Conservation (phyloP, 139 green algal genomes). For the Chlorella vulgaris region DNA sequence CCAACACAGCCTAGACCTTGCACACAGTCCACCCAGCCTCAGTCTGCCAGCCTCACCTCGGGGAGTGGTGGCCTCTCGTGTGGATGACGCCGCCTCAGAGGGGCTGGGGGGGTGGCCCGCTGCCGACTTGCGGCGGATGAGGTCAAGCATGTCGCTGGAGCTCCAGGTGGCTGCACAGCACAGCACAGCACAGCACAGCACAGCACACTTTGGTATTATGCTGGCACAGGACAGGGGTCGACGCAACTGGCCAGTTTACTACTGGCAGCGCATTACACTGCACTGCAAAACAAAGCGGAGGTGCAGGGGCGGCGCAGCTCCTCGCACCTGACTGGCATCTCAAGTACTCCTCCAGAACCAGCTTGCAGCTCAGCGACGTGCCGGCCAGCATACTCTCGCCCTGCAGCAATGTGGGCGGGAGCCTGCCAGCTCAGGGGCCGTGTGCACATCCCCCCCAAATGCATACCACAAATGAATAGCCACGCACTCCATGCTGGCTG, state of each 20-base stretch:
- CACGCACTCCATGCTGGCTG: no score
- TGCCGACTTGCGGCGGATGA: conserved; percentile 27
- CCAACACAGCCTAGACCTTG: no score
- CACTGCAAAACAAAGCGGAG: no score
- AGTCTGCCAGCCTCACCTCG: not conserved
- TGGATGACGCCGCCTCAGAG: not conserved
- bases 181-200: not conserved
- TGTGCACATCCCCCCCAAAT: no score
- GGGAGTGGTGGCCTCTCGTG: not conserved
- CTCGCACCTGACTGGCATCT: conserved; percentile 27
- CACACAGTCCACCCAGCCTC: no score
- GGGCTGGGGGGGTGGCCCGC: not conserved
- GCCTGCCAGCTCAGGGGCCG: not conserved
- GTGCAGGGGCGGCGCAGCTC: not conserved
- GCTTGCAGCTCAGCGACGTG: conserved; percentile 40
- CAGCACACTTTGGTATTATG: not conserved
- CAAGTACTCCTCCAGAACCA: conserved; percentile 62
- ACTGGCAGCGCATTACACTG: no score
- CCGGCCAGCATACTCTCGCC: conserved; percentile 56
- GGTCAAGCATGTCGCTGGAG: conserved; percentile 37
- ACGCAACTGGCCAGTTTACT: no score
- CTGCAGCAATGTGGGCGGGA: not conserved
- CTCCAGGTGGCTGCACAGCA: conserved; percentile 37
- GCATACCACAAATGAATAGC: no score
- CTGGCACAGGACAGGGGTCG: no score